Evolutionary conservation across 1,284 basidiomycete species (phyloP), one percentile per base, ranked within the genome.

Genomic region (Trichosporon ovoides): DNA sequence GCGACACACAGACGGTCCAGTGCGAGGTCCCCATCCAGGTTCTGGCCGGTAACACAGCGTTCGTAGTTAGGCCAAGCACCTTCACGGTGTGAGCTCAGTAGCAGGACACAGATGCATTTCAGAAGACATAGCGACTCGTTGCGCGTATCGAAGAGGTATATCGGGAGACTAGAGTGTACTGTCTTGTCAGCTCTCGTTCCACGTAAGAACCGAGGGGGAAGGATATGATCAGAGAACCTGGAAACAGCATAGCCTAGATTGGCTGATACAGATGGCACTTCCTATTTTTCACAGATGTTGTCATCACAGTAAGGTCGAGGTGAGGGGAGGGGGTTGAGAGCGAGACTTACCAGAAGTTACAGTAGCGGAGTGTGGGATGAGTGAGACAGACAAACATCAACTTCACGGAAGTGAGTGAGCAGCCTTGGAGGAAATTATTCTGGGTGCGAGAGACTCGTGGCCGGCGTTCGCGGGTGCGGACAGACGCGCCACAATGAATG

Each of bases 21-120:
- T 94, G 91, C 68, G 87, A 90, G 74, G 86, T 96, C 51, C 90
- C 90, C n/a, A 84, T 96, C 57, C 84, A 78, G 66, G 87, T 94
- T 3, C 89, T 88, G 81, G 86, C 91, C 13, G 89, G 89, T 24
- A 92, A 91, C 75, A 93, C 91, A 7, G 88, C 87, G 53, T 93
- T 90, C 52, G 63, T 73, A 14, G 72, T 75, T 9, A 58, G 69
- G 31, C 72, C 74, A 19, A 66, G 58, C 24, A 61, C 67, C 9
- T 63, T 59, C 22, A 52, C 57, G 10, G 60, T 69, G 34, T 72
- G 56, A 57, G 61, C 19, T 33, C 16, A 20, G 37, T 20, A 12
- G 20, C 14, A 34, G 33, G 35, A 50, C 49, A 50, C 22, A 50
- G 49, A 52, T 51, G 49, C 34, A 51, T 51, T n/a, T 51, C 24